Base-by-base conservation (phyloP, 1,284 basidiomycete species). In the Irpex lacteus region DNA sequence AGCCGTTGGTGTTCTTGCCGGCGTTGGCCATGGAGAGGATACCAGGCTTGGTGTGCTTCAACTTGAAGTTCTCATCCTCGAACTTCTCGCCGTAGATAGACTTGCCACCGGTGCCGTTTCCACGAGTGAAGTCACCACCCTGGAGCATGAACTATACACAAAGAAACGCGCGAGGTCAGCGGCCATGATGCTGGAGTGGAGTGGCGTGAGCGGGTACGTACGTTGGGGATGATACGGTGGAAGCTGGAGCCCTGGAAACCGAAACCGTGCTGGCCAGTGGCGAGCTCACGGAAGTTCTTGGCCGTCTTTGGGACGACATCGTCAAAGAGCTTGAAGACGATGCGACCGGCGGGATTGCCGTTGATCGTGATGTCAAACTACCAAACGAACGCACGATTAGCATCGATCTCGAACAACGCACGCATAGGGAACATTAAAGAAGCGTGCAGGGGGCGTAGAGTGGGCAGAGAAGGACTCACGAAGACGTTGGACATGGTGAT, bases 21-120 rank as follows among this genome's bases (percentile, higher is more conserved):
- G 87, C 83, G 69, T 91, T 98, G 32, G 96, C 96, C 95, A 97
- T 97, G 63, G 92, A 94, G 55, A 98, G 84, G 58, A 95, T 78
- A 73, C 94, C 93, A n/a, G 88, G 85, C 77, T 90, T 89, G 59
- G 81, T 83, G 79, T 98, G 96, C 80, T 90, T 92, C 62, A 89
- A 68, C 44, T 76, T 65, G 76, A 98, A 98, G 79, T 91, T 94
- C 80, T 98, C 96, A 73, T 98, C 96, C 85, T 70, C 76, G 68
- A 92, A 95, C 73, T 91, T 94, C 69, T 87, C 84, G 68, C 96
- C 96, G 71, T 96, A 98, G 77, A 98, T 98, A 32, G 90, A 94
- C 78, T 90, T 91, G 62, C 94, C 94, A 66, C 97, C 96, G 1
- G 95, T 98, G 13, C 97, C 95, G 71, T 96, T 85, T 34, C 73